phyloP scores from a whole-genome alignment of 1,139 yeast species.

The Suhomyces coccinellae region DNA sequence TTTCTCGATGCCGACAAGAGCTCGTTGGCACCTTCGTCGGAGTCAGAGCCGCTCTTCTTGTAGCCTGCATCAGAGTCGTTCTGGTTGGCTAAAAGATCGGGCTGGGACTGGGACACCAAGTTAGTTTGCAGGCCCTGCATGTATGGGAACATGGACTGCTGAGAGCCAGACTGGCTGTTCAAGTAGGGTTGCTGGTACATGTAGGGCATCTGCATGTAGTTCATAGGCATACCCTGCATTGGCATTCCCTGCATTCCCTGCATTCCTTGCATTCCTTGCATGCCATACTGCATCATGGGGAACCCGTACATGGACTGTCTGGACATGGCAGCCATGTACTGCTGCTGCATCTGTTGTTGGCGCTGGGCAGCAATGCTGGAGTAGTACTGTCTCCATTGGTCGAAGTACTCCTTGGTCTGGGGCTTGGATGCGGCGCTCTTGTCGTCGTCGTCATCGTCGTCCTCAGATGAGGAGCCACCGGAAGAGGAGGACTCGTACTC shows the following conservation, averaged over 20 bases:
- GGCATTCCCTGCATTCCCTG: constrained; percentile 1
- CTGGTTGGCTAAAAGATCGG: constrained; percentile 5
- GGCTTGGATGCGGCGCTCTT: constrained; percentile 10
- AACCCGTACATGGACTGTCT: constrained; percentile 16
- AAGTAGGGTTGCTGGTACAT: constrained; percentile 12
- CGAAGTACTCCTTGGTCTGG: constrained; percentile 25
- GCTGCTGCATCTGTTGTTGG: constrained; percentile 20
- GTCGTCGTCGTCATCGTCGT: constrained; percentile 19
- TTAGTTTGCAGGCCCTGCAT: constrained; percentile 11
- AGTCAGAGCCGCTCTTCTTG: constrained; percentile 7
- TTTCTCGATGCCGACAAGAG: constrained; percentile 34
- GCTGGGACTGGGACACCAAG: constrained; percentile 9
- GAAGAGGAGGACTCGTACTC: constrained; percentile 16
- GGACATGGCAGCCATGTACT: constrained; percentile 13
- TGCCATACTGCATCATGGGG: constrained; percentile 12
- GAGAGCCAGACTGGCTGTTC: constrained; percentile 4
- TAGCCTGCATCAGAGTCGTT: not conserved
- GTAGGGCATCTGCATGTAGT: constrained; percentile 14
- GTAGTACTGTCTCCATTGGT: constrained; percentile 33
- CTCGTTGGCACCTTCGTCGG: constrained; percentile 18
- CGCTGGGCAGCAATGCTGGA: constrained; percentile 28
- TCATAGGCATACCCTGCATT: constrained; percentile 12
- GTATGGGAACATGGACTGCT: constrained; percentile 11
- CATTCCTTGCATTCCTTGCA: constrained; percentile 7
- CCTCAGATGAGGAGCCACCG: constrained; percentile 16